Evolutionary conservation across 139 green algal genomes (phyloP).

Genomic region (Monoraphidium neglectum): DNA sequence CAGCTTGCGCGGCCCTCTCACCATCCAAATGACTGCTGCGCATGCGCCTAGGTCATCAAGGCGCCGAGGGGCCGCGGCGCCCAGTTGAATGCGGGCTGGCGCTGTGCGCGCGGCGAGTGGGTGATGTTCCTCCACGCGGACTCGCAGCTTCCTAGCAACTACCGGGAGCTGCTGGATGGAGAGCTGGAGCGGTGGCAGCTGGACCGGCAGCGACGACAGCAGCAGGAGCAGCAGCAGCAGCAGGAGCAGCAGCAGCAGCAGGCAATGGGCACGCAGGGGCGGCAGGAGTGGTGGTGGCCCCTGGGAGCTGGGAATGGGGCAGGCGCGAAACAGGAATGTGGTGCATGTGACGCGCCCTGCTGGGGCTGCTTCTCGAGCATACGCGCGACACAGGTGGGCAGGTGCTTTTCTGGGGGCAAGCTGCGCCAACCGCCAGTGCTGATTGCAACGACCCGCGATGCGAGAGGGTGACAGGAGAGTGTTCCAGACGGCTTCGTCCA

Average conservation of each 20-base stretch:
- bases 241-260: constrained; percentile 4
- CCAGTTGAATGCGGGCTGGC: constrained; percentile 65
- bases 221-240: constrained; percentile 7
- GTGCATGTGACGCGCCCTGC: not conserved
- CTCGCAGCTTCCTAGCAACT: constrained; percentile 48
- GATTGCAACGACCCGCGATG: too few species aligned
- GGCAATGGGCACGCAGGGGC: not conserved
- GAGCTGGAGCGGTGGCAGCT: constrained; percentile 2
- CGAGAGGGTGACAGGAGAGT: too few species aligned
- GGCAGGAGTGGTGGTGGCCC: not conserved
- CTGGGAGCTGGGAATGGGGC: not conserved
- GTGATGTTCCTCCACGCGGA: constrained; percentile 75
- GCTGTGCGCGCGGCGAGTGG: constrained; percentile 38
- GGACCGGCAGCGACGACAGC: not conserved
- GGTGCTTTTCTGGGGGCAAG: not conserved
- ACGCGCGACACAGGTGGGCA: constrained; percentile 31
- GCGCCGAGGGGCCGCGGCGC: constrained; percentile 31
- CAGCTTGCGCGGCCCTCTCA: too few species aligned
- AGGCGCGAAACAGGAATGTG: not conserved
- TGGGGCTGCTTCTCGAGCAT: constrained; percentile 72
- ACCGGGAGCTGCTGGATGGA: constrained; percentile 17
- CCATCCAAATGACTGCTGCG: too few species aligned
- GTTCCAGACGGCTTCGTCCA: too few species aligned
- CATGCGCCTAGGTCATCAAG: constrained; percentile 45
- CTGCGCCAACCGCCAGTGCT: not conserved